Percentiles rank a stretch among this genome's conserved stretches.
phyloP scores from a whole-genome alignment of 2,329 filamentous ascomycete species.

The Penicillium sp. region DNA sequence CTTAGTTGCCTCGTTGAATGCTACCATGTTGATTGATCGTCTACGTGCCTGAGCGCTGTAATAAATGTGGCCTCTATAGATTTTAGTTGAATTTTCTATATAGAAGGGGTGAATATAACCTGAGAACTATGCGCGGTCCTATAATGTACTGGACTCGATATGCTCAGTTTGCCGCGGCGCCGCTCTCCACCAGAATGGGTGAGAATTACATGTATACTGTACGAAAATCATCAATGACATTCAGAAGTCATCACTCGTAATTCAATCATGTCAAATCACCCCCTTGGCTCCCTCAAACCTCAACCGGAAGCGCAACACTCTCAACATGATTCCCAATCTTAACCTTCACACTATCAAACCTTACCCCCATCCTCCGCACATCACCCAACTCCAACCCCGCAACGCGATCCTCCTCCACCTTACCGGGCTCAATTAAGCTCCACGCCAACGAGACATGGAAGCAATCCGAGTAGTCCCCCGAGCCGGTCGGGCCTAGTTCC shows the following conservation, averaged over 20 bases:
- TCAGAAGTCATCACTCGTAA: neutral
- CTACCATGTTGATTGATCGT: too few relatives aligned
- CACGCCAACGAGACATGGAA: constrained; percentile 94
- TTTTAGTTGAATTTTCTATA: too few relatives aligned
- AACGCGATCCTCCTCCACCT: constrained; percentile 48
- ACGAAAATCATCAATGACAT: neutral
- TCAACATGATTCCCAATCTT: constrained; percentile 75
- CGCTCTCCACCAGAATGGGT: neutral
- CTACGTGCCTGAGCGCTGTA: too few relatives aligned
- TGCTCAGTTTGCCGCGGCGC: neutral
- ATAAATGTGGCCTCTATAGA: too few relatives aligned
- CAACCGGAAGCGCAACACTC: constrained; percentile 37
- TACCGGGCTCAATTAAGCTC: constrained; percentile 66
- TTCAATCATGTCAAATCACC: neutral
- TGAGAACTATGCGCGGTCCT: neutral
- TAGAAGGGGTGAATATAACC: too few relatives aligned
- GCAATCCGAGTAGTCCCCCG: constrained; percentile 57
- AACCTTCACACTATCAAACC: constrained; percentile 68
- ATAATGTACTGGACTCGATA: neutral
- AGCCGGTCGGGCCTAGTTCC: too few relatives aligned
- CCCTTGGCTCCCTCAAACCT: neutral
- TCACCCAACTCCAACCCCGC: constrained; percentile 32
- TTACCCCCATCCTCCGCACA: constrained; percentile 56
- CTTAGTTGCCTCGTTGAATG: too few relatives aligned
- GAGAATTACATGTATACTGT: neutral